A percentile compares a stretch with the other conserved stretches of the same genome.
These are phyloP conservation scores for Penicillium coprophilum DNA, from an alignment of 495 filamentous ascomycete species.

Conservation along the genomic window DNA sequence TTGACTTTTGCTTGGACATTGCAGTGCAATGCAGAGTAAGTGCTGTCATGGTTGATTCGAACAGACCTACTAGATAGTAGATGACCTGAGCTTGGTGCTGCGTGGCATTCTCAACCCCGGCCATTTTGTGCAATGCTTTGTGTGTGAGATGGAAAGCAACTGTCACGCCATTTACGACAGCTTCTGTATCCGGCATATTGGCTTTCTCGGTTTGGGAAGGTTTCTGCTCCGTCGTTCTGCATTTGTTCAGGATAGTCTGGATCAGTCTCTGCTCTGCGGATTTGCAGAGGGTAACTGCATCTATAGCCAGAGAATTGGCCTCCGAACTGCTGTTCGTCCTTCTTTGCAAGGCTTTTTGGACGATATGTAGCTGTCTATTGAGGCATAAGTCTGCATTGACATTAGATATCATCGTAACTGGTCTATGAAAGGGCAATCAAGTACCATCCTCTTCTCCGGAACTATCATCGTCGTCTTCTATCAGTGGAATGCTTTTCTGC, in stretches of 20 bases:
- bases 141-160: constrained; percentile 27
- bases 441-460: constrained; percentile 3
- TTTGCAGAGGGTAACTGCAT: constrained; percentile 32
- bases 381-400: constrained; percentile 19
- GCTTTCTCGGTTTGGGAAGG: neutral
- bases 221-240: neutral
- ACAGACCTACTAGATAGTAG: constrained; percentile 45
- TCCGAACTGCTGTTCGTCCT: constrained; percentile 14
- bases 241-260: constrained; percentile 10
- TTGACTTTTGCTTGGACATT: constrained; percentile 12
- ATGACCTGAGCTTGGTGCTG: constrained; percentile 28
- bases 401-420: constrained; percentile 12
- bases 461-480: neutral
- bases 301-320: constrained; percentile 19
- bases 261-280: constrained; percentile 23
- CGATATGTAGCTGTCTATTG: constrained; percentile 34
- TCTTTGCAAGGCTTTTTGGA: constrained; percentile 37
- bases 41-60: constrained; percentile 36
- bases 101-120: constrained; percentile 14
- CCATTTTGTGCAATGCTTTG: constrained; percentile 36
- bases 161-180: constrained; percentile 24
- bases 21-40: constrained; percentile 32
- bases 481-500: constrained; percentile 15
- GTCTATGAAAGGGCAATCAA: neutral
- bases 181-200: constrained; percentile 17